Evolutionary conservation across 768 basidiomycete genomes (phyloP).

Genomic region (Collybia sordida): DNA sequence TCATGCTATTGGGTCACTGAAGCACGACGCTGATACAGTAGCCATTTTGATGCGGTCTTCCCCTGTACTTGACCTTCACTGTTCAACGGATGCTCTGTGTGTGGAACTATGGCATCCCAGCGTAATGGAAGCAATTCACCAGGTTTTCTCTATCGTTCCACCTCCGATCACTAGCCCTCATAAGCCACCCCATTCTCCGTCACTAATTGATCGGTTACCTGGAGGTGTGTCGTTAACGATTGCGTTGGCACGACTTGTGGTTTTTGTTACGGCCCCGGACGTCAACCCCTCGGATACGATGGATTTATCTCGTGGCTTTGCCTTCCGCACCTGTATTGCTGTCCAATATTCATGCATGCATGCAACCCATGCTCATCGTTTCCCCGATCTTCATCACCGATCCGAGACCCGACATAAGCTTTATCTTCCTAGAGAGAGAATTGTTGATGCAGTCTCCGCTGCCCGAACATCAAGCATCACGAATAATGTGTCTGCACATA

Average conservation of each 20-base stretch:
- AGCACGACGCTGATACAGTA: constrained; percentile 40
- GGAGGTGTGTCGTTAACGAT: constrained; percentile 55
- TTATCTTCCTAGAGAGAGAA: constrained; percentile 49
- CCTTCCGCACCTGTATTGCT: constrained; percentile 52
- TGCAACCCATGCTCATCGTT: constrained; percentile 34
- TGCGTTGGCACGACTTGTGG: constrained; percentile 58
- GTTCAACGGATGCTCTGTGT: constrained; percentile 56
- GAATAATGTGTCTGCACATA: constrained; percentile 37
- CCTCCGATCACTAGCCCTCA: constrained; percentile 9
- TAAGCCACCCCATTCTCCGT: constrained; percentile 7
- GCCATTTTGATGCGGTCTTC: constrained; percentile 44
- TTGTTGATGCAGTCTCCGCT: constrained; percentile 43
- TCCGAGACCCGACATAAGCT: constrained; percentile 53
- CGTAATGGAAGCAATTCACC: constrained; percentile 52
- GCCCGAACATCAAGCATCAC: constrained; percentile 32
- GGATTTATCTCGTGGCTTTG: constrained; percentile 69
- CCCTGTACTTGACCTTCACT: constrained; percentile 42
- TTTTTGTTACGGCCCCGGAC: constrained; percentile 78
- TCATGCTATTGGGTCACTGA: constrained; percentile 48
- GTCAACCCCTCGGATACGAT: constrained; percentile 70
- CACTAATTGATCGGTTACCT: constrained; percentile 44
- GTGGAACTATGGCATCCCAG: constrained; percentile 68
- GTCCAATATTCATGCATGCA: constrained; percentile 56
- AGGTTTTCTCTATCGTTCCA: constrained; percentile 43
- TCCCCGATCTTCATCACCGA: constrained; percentile 31